These are phyloP conservation scores for Saccharomycopsis hybrid DNA, from an alignment of 1,139 yeast species.

Conservation along the genomic window DNA sequence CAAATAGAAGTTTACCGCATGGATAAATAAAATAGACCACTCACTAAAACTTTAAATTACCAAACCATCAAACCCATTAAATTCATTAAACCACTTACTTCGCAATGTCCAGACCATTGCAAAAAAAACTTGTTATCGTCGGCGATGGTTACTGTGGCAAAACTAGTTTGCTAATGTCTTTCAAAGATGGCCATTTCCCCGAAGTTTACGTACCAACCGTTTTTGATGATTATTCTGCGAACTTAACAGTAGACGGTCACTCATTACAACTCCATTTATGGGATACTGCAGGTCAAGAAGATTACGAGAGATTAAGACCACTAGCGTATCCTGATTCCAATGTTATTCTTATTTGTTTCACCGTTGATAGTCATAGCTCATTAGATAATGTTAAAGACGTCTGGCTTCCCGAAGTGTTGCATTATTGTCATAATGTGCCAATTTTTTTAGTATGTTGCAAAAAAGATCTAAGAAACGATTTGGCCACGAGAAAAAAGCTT, in stretches of 20 bases:
- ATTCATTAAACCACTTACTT: too few species aligned
- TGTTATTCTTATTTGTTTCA: constrained; percentile 86
- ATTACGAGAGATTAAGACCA: constrained; percentile 92
- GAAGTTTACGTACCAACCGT: constrained; percentile 95
- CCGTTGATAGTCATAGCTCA: constrained; percentile 87
- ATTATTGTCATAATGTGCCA: constrained; percentile 93
- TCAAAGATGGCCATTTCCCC: constrained; percentile 94
- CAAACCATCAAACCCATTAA: too few species aligned
- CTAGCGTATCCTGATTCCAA: constrained; percentile 90
- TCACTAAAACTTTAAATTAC: too few species aligned
- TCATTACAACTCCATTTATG: constrained; percentile 91
- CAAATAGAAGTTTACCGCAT: too few species aligned
- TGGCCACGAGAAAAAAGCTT: constrained; percentile 64
- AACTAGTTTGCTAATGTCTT: constrained; percentile 76
- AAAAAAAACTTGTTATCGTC: constrained; percentile 60
- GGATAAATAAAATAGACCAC: too few species aligned
- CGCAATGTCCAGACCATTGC: neutral
- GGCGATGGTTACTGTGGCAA: constrained; percentile 91
- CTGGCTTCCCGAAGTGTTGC: constrained; percentile 92
- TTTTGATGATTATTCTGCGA: constrained; percentile 91
- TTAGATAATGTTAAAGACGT: constrained; percentile 89
- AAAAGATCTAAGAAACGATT: constrained; percentile 82
- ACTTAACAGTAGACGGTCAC: constrained; percentile 81
- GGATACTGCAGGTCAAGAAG: constrained; percentile 99
- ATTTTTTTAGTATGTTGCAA: constrained; percentile 91